Evolutionary conservation across 2,329 filamentous ascomycete genomes (phyloP).

Genomic region (Trichoderma citrinoviride): DNA sequence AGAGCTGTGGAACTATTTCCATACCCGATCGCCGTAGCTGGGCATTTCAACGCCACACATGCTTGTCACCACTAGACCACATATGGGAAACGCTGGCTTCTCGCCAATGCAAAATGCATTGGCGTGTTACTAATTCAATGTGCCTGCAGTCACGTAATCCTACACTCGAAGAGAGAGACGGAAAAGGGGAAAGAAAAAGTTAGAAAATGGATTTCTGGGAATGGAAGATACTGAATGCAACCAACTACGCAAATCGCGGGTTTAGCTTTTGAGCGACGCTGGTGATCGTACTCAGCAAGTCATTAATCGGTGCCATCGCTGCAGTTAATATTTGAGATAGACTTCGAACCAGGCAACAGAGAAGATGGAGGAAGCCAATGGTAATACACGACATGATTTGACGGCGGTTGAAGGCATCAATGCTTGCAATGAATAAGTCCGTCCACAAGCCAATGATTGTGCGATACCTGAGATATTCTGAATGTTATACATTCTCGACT

Average conservation of each 20-base stretch:
- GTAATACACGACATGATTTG: no score
- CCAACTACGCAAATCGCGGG: no score
- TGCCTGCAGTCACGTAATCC: not conserved
- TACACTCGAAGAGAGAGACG: not conserved
- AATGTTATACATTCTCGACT: not conserved
- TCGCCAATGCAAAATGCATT: not conserved
- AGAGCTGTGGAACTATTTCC: not conserved
- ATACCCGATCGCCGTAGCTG: not conserved
- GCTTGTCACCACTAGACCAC: not conserved
- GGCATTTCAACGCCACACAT: not conserved
- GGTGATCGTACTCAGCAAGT: no score
- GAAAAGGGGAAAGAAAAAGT: not conserved
- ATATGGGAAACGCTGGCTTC: constrained; percentile 3
- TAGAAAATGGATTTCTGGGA: not conserved
- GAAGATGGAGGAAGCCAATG: no score
- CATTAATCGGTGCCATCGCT: no score
- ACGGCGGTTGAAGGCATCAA: no score
- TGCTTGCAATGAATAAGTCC: no score
- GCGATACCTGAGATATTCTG: no score
- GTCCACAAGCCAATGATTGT: no score
- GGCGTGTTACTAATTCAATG: not conserved
- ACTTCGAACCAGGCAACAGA: no score
- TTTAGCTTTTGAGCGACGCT: no score
- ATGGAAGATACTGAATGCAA: not conserved
- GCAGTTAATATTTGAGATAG: no score